Percentiles rank a stretch among this genome's conserved stretches.
Evolutionary conservation across 495 filamentous ascomycete genomes (phyloP).

Genomic region (Penicillium paxilli): DNA sequence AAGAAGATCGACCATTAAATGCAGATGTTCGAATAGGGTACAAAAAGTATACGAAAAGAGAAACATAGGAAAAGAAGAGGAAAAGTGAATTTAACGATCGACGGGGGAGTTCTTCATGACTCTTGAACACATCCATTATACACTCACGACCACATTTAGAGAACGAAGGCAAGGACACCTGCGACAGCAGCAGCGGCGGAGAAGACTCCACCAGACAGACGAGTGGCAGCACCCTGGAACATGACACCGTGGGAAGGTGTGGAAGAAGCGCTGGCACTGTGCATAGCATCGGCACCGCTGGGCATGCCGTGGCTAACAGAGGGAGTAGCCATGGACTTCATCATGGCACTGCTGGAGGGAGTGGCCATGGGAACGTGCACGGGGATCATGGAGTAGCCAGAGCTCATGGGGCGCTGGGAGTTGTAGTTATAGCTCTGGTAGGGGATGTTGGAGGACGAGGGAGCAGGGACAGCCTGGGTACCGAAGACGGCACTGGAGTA

Average conservation of each 20-base stretch:
- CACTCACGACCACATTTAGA: conserved; percentile 24
- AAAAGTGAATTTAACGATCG: neutral
- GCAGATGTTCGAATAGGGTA: conserved; percentile 2
- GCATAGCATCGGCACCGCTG: conserved; percentile 12
- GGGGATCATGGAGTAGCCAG: conserved; percentile 29
- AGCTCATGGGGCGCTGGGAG: conserved; percentile 12
- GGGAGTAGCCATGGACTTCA: conserved; percentile 13
- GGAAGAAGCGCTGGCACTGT: conserved; percentile 13
- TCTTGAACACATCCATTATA: neutral
- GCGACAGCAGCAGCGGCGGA: conserved; percentile 29
- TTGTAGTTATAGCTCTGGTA: conserved; percentile 10
- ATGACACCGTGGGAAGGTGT: conserved; percentile 15
- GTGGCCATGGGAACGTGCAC: conserved; percentile 31
- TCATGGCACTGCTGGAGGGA: conserved; percentile 8
- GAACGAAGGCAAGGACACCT: conserved; percentile 33
- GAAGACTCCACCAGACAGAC: conserved; percentile 27
- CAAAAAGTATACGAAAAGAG: conserved; percentile 11
- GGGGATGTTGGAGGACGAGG: conserved; percentile 6
- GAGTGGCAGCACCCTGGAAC: conserved; percentile 31
- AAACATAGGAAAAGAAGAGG: neutral
- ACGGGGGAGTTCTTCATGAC: neutral
- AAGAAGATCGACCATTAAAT: conserved; percentile 18
- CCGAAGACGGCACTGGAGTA: neutral
- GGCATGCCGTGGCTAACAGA: conserved; percentile 7
- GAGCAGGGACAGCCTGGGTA: conserved; percentile 1